Evolutionary conservation across 2,329 filamentous ascomycete species (phyloP), one percentile per base, ranked within the genome.

Genomic region (Xylaria polymorpha): DNA sequence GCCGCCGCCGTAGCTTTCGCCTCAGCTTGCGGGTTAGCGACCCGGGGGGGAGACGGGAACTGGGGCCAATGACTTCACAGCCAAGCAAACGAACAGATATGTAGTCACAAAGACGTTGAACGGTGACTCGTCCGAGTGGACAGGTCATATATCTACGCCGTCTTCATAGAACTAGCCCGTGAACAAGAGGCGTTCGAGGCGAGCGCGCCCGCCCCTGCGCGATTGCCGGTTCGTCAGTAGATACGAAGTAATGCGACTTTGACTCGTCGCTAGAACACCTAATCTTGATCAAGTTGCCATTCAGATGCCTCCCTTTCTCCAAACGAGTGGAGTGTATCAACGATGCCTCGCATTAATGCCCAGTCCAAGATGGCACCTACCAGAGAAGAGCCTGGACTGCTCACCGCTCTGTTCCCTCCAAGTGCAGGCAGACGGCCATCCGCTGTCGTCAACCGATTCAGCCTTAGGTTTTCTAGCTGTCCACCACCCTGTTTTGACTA

Each of bases 391-490:
- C 48, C 61, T 55, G 63, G 61, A 53, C 58, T 37, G 58, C 61
- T 72, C 71, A 71, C 71, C 71, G 71, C 71, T 68, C 46, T 51
- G 37, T 71, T 68, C 61, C 29, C 56, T 48, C 63, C 25, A 66
- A 57, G 58, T 50, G 51, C 50, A 57, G 53, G 14, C 32, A 59
- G 67, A 65, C 61, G 46, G 64, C 43, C 64, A 67, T 50, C 58
- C 55, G 72, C 71, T 74, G 74, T 72, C 69, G 68, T 70, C 69
- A 70, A 71, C 73, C 72, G 71, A 71, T 60, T 69, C 50, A 65
- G 53, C 58, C 65, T 60, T 46, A 37, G 60, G 59, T 44, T 62
- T 43, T 58, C 44, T 59, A 15, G 50, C 22, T 46, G n/a, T 18
- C 46, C 59, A 44, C 50, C 35, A 39, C 62, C 29, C 56, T 66